A percentile compares a stretch with the other conserved stretches of the same genome.
Evolutionary conservation across 306 rosid genomes (phyloP).

Genomic region (Inga oerstediana): DNA sequence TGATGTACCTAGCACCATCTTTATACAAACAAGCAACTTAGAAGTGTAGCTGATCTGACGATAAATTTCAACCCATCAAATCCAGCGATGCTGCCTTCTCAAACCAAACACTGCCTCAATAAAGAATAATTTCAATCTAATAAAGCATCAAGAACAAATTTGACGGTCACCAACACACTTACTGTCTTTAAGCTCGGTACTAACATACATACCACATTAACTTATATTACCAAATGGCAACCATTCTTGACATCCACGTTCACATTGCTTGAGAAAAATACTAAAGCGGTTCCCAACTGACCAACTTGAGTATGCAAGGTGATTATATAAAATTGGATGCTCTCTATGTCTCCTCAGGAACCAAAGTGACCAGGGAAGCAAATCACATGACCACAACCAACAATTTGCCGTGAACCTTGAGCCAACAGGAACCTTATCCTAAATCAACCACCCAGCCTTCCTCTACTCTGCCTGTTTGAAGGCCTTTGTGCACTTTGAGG

Average conservation of each 20-base stretch:
- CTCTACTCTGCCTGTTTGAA: conserved; percentile 51
- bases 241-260: conserved; percentile 22
- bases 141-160: conserved; percentile 28
- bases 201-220: conserved; percentile 23
- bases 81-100: conserved; percentile 23
- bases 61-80: conserved; percentile 26
- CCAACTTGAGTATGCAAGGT: conserved; percentile 14
- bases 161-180: conserved; percentile 4
- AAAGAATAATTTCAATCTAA: conserved; percentile 28
- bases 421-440: conserved; percentile 27
- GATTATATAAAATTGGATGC: conserved; percentile 19
- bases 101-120: conserved; percentile 31
- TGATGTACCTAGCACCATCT: conserved; percentile 16
- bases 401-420: conserved; percentile 11
- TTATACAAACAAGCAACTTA: conserved; percentile 30
- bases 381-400: conserved; percentile 22
- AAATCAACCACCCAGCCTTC: conserved; percentile 40
- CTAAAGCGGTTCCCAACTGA: conserved; percentile 26
- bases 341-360: conserved; percentile 18
- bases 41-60: conserved; percentile 1
- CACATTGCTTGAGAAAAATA: conserved; percentile 27
- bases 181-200: conserved; percentile 33
- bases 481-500: conserved; percentile 46
- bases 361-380: conserved; percentile 14
- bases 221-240: conserved; percentile 29